Evolutionary conservation across 1,284 basidiomycete genomes (phyloP).

Genomic region (Cutaneotrichosporon dermatis): DNA sequence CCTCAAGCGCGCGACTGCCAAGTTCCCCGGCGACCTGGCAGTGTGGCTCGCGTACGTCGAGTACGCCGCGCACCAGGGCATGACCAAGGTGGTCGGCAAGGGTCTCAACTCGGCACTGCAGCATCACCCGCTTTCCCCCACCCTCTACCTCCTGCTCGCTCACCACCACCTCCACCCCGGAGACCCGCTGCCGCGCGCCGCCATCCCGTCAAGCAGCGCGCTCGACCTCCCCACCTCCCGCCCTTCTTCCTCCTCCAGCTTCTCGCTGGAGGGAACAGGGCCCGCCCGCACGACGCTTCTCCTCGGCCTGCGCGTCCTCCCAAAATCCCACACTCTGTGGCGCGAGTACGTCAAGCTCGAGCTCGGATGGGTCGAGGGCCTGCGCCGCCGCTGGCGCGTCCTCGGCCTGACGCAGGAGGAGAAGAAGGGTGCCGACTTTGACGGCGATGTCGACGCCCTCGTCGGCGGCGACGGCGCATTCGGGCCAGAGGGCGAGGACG

Average conservation of each 20-base stretch:
- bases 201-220: conserved; percentile 35
- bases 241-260: conserved; percentile 15
- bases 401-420: conserved; percentile 41
- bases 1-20: conserved; percentile 81
- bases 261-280: conserved; percentile 46
- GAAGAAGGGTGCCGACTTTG: conserved; percentile 5
- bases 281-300: conserved; percentile 79
- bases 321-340: conserved; percentile 70
- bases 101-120: conserved; percentile 67
- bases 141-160: conserved; percentile 80
- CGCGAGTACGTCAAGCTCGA: conserved; percentile 87
- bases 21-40: conserved; percentile 80
- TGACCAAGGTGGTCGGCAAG: conserved; percentile 72
- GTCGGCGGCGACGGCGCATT: conserved; percentile 45
- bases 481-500: conserved; percentile 45
- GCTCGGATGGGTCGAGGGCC: conserved; percentile 76
- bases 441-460: conserved; percentile 25
- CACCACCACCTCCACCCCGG: conserved; percentile 71
- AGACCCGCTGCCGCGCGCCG: conserved; percentile 59
- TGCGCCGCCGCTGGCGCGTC: conserved; percentile 74
- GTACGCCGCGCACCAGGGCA: conserved; percentile 73
- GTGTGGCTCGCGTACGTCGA: conserved; percentile 87
- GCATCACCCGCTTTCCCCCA: conserved; percentile 72
- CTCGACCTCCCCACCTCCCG: conserved; percentile 29
- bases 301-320: conserved; percentile 74